These are phyloP conservation scores for Ganoderma sp. DNA, from an alignment of 1,284 basidiomycete genomes.

Conservation along the genomic window DNA sequence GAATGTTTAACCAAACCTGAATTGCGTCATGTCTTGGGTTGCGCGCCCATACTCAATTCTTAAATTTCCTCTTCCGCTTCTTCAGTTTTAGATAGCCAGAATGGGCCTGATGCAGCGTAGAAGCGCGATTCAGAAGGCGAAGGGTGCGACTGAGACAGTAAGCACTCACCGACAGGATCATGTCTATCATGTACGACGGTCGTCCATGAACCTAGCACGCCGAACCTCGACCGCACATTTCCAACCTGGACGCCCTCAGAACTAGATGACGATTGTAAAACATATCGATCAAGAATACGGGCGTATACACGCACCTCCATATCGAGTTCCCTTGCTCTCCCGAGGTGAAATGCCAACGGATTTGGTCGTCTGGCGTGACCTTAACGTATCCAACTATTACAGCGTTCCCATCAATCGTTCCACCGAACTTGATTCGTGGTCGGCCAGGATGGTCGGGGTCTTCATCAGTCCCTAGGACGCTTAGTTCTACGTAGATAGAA, in stretches of 20 bases:
- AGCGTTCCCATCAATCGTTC: slow-evolving; percentile 52
- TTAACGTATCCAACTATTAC: slow-evolving; percentile 60
- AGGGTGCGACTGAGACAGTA: too few species aligned
- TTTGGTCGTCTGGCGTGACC: slow-evolving; percentile 59
- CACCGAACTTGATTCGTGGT: slow-evolving; percentile 61
- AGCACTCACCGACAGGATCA: slow-evolving; percentile 45
- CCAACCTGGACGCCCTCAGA: slow-evolving; percentile 70
- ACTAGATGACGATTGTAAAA: slow-evolving; percentile 41
- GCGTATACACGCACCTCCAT: slow-evolving; percentile 60
- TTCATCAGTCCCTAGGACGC: slow-evolving; percentile 46
- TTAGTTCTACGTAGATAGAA: slow-evolving; percentile 52
- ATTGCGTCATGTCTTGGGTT: not conserved
- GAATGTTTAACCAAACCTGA: not conserved
- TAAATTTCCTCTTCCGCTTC: slow-evolving; percentile 7
- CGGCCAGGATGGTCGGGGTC: slow-evolving; percentile 56
- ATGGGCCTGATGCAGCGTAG: slow-evolving; percentile 36
- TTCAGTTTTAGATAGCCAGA: slow-evolving; percentile 42
- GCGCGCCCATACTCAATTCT: not conserved
- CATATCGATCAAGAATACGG: not conserved
- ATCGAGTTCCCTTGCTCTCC: slow-evolving; percentile 63
- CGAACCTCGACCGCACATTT: slow-evolving; percentile 60
- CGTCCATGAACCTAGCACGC: slow-evolving; percentile 71
- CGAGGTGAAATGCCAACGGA: slow-evolving; percentile 67
- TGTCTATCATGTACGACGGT: slow-evolving; percentile 64
- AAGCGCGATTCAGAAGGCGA: not conserved